Percentiles rank a stretch among this genome's conserved stretches.
Conservation (phyloP, 1,139 yeast genomes). For the Geotrichum bryndzae region DNA sequence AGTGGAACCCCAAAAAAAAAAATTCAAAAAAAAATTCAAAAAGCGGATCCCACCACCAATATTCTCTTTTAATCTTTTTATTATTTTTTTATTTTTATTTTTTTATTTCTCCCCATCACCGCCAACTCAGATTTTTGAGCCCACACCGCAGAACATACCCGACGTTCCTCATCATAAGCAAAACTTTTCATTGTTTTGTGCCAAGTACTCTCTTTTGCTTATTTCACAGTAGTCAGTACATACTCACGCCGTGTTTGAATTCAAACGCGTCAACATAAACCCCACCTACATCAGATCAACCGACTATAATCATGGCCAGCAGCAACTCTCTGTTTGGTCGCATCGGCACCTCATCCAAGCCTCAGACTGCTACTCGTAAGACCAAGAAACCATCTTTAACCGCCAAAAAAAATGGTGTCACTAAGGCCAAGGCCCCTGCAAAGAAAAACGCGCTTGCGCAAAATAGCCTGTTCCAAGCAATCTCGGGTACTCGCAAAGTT, state of each 20-base stretch:
- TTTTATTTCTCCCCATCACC: neutral
- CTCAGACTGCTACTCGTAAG: neutral
- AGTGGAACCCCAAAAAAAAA: neutral
- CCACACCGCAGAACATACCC: neutral
- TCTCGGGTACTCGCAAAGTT: conserved; percentile 5
- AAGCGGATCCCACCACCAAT: neutral
- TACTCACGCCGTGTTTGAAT: neutral
- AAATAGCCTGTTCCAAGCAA: conserved; percentile 11
- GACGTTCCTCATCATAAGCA: neutral
- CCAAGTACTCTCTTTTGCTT: neutral
- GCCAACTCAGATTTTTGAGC: neutral
- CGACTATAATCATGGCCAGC: neutral
- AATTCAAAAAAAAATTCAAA: too few species aligned
- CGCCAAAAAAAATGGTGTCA: neutral
- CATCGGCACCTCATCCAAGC: neutral
- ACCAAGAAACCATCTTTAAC: neutral
- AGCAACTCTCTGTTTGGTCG: conserved; percentile 2
- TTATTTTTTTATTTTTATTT: neutral
- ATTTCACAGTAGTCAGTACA: neutral
- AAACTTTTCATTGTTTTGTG: neutral
- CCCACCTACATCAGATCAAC: neutral
- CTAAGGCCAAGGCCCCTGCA: neutral
- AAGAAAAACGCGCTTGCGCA: conserved; percentile 2
- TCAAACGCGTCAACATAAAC: neutral
- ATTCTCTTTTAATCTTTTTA: neutral